Percentiles rank a stretch among this genome's conserved stretches.
Conservation (phyloP, 768 basidiomycete species). For the Mycena metata region DNA sequence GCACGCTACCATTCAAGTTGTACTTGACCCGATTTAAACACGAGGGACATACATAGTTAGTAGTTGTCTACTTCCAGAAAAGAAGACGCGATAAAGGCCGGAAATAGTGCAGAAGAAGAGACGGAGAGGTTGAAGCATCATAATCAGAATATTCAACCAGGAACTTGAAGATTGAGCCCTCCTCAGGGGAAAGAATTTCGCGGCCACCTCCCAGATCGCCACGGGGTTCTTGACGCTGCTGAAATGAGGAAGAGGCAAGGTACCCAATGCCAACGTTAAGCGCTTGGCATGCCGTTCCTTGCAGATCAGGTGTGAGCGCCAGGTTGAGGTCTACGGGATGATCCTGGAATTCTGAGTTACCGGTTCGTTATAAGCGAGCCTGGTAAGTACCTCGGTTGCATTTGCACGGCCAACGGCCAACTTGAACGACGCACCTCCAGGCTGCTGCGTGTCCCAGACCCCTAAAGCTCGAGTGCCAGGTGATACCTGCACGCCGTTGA, state of each 20-base stretch:
- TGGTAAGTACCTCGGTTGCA: too few relatives aligned
- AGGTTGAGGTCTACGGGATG: constrained; percentile 66
- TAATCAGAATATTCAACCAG: not conserved
- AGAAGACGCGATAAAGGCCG: not conserved
- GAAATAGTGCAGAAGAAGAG: too few relatives aligned
- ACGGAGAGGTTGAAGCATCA: too few relatives aligned
- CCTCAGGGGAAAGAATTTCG: constrained; percentile 41
- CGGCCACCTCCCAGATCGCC: constrained; percentile 68
- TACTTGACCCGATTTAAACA: not conserved
- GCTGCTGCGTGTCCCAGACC: constrained; percentile 60
- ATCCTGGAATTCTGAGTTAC: constrained; percentile 65
- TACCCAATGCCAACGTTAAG: not conserved
- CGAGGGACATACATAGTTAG: not conserved
- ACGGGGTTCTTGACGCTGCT: too few relatives aligned
- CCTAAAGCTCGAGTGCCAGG: constrained; percentile 74
- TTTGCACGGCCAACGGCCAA: too few relatives aligned
- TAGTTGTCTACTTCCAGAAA: constrained; percentile 19
- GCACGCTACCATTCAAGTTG: not conserved
- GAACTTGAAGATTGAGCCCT: not conserved
- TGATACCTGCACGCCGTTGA: constrained; percentile 54
- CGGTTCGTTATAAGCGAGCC: not conserved
- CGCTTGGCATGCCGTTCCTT: constrained; percentile 20
- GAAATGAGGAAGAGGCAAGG: constrained; percentile 32
- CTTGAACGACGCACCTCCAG: constrained; percentile 65
- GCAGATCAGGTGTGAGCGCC: constrained; percentile 64